Evolutionary conservation across 73 alveolate genomes (phyloP), one percentile per base, ranked within the genome.

Genomic region (Halteria grandinella): DNA sequence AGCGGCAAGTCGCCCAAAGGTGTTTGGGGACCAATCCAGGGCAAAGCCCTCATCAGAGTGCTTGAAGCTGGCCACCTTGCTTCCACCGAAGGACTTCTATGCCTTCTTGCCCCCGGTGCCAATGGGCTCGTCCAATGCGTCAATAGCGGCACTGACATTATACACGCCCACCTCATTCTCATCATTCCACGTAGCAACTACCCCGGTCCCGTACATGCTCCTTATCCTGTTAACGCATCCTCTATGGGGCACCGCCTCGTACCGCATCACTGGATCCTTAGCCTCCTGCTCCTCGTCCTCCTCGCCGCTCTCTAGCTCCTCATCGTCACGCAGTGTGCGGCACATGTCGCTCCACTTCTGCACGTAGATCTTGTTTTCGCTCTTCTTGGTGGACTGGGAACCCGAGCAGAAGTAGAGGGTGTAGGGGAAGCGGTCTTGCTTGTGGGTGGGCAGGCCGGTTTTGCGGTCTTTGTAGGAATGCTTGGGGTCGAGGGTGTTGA

Each of bases 141-240:
- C 89, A 20, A 93, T 73, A 53, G 89, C 88, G 69, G 82, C 85
- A 32, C 75, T 85, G 29, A 93, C 48, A 78, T 93, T 88, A 54
- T 82, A 91, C 49, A 93, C 88, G 34, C 84, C 91, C n/a, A 93
- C 95, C 20, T 87, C 89, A 45, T 90, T 87, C 54, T 85, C 89
- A 41, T 90, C 97, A 63, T 87, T 87, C 97, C 97, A 93, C 25
- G 93, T 74, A 11, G 98, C 98, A 48, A 91, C 93, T 44, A 90
- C 89, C 33, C 88, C 88, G 23, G 95, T 85, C 50, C 90, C 93
- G 75, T 87, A 84, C 95, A 90, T 93, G 53, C 94, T 69, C 64
- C 95, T 83, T 36, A 93, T 91, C 53, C 98, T 82, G 51, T 93
- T 93, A 41, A 93, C 89, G 57, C 83, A 83, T 14, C 98, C 98